phyloP scores from a whole-genome alignment of 257 asterid species.

The Salvia miltiorrhiza region DNA sequence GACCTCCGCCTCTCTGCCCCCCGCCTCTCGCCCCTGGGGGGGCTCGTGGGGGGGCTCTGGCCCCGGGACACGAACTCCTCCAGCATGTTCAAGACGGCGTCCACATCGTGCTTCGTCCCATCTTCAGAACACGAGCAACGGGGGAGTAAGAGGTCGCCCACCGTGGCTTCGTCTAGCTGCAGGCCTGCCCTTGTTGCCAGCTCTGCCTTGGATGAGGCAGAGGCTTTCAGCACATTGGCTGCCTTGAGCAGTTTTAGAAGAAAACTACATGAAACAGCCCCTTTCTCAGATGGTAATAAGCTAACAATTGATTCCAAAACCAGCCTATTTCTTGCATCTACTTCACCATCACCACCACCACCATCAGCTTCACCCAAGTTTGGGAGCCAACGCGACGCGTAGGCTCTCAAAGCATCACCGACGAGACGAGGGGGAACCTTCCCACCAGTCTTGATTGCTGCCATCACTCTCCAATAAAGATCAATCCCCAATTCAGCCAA shows the following conservation, averaged over 20 bases:
- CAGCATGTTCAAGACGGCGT: slow-evolving; percentile 49
- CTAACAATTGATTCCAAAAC: slow-evolving; percentile 70
- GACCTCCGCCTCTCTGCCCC: slow-evolving; percentile 70
- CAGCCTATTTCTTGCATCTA: slow-evolving; percentile 47
- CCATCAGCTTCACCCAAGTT: slow-evolving; percentile 26
- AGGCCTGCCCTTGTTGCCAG: slow-evolving; percentile 65
- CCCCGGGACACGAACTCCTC: slow-evolving; percentile 73
- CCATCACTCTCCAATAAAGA: slow-evolving; percentile 85
- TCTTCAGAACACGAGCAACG: slow-evolving; percentile 26
- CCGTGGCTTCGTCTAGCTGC: slow-evolving; percentile 76
- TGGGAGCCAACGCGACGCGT: slow-evolving; percentile 74
- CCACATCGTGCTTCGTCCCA: slow-evolving; percentile 53
- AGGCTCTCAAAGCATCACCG: slow-evolving; percentile 76
- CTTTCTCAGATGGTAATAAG: slow-evolving; percentile 69
- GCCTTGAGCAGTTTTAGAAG: slow-evolving; percentile 63
- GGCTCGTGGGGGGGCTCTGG: slow-evolving; percentile 75
- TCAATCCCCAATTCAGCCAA: slow-evolving; percentile 80
- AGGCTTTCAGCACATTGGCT: slow-evolving; percentile 52
- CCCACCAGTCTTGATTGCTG: slow-evolving; percentile 68
- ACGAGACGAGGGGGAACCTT: slow-evolving; percentile 51
- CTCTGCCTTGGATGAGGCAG: slow-evolving; percentile 60
- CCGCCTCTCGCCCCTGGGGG: slow-evolving; percentile 46
- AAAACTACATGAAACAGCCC: slow-evolving; percentile 74
- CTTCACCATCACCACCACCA: slow-evolving; percentile 13
- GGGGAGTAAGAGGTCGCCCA: slow-evolving; percentile 60